Percentiles rank a stretch among this genome's conserved stretches.
These are phyloP conservation scores for Hygrophorus russula DNA, from an alignment of 768 basidiomycete species.

Conservation along the genomic window DNA sequence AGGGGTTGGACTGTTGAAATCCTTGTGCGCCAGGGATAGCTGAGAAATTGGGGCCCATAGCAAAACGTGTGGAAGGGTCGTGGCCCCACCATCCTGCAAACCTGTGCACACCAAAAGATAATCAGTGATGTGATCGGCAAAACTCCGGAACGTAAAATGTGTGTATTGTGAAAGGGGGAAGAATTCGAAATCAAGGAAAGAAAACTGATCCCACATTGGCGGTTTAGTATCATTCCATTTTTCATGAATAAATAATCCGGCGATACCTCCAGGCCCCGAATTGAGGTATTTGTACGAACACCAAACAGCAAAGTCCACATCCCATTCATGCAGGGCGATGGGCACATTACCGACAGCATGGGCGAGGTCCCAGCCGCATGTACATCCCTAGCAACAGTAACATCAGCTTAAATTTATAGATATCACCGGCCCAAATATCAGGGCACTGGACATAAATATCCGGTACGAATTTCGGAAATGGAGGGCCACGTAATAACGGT, in stretches of 20 bases:
- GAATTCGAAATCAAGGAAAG: background rate
- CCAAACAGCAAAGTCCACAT: conserved; percentile 96
- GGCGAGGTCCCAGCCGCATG: conserved; percentile 94
- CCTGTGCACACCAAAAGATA: conserved; percentile 28
- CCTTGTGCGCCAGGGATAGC: conserved; percentile 88
- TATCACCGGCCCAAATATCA: background rate
- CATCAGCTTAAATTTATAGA: conserved; percentile 9
- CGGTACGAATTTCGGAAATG: conserved; percentile 4
- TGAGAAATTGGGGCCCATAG: conserved; percentile 76
- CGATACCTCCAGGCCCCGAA: conserved; percentile 94
- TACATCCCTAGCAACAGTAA: conserved; percentile 56
- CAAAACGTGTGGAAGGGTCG: conserved; percentile 74
- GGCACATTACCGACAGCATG: conserved; percentile 94
- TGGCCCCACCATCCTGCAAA: conserved; percentile 99
- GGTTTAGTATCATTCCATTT: conserved; percentile 56
- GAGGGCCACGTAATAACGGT: background rate
- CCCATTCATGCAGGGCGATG: conserved; percentile 82
- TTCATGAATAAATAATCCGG: conserved; percentile 83
- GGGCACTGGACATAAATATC: background rate
- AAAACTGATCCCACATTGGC: conserved; percentile 42
- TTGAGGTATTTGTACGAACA: conserved; percentile 99
- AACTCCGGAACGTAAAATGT: conserved; percentile 6
- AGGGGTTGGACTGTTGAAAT: conserved; percentile 94
- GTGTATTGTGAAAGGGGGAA: background rate
- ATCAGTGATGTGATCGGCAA: background rate